Evolutionary conservation across 139 green algal species (phyloP).

Genomic region (Auxenochlorella pyrenoidosa): DNA sequence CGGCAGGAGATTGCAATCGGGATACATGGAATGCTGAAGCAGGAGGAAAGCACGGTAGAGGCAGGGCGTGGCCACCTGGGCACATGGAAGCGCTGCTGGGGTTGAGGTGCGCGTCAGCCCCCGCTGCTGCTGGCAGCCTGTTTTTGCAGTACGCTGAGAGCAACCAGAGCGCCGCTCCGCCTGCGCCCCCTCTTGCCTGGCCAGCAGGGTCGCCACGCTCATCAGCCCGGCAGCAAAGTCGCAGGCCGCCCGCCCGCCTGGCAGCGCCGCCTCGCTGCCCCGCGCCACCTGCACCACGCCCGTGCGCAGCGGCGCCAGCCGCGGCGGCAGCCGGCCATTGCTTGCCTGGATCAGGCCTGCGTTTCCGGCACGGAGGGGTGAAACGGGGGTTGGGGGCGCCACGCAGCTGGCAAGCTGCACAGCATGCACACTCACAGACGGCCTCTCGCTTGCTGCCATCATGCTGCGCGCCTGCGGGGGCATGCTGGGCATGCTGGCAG

Average conservation of each 20-base stretch:
- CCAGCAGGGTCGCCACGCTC: slow-evolving; percentile 38
- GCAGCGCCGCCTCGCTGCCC: slow-evolving; percentile 38
- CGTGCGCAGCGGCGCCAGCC: slow-evolving; percentile 41
- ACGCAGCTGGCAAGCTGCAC: background rate
- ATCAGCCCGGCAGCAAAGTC: slow-evolving; percentile 45
- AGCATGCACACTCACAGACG: background rate
- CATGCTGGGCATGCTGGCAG: too few relatives aligned
- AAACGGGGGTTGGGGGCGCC: background rate
- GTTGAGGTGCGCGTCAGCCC: too few relatives aligned
- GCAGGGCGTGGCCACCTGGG: too few relatives aligned
- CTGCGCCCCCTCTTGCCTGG: background rate
- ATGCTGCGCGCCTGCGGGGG: too few relatives aligned
- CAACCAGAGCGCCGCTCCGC: background rate
- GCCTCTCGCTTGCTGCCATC: background rate
- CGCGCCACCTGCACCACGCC: slow-evolving; percentile 39
- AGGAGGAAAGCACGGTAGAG: too few relatives aligned
- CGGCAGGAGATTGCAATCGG: too few relatives aligned
- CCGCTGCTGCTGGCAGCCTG: too few relatives aligned
- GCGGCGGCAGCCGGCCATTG: slow-evolving; percentile 20
- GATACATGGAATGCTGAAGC: too few relatives aligned
- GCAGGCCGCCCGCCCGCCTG: slow-evolving; percentile 18
- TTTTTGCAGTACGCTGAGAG: too few relatives aligned
- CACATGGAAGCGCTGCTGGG: too few relatives aligned
- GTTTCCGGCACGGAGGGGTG: background rate
- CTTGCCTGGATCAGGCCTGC: slow-evolving; percentile 25